Conservation (phyloP, 257 asterid genomes). For the Echium plantagineum region DNA sequence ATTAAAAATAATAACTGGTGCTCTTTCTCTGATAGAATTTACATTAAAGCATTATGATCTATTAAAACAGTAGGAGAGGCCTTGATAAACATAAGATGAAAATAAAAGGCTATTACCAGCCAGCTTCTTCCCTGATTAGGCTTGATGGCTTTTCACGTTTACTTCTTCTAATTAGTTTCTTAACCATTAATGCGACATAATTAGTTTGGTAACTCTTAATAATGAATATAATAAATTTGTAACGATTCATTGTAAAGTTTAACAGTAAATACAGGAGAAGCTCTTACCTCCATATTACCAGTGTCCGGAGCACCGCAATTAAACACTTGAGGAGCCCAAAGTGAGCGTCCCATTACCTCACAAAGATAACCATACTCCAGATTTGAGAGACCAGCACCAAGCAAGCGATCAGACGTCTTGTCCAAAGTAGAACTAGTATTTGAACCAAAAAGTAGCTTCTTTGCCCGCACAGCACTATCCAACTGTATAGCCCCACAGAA, state of each 20-base stretch:
- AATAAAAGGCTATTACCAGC: background rate
- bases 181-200: too few species aligned
- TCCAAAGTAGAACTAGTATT: slow-evolving; percentile 19
- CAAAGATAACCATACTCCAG: slow-evolving; percentile 91
- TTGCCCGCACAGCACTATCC: slow-evolving; percentile 88
- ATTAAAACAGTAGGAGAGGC: too few species aligned
- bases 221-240: too few species aligned
- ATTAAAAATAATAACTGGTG: background rate
- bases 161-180: background rate
- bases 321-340: slow-evolving; percentile 94
- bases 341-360: slow-evolving; percentile 86
- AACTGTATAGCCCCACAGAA: slow-evolving; percentile 32
- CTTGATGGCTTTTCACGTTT: too few species aligned
- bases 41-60: too few species aligned
- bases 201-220: too few species aligned
- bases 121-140: background rate
- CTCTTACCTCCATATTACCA: slow-evolving; percentile 95
- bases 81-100: too few species aligned
- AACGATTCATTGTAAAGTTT: background rate
- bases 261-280: slow-evolving; percentile 4
- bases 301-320: slow-evolving; percentile 99
- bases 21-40: too few species aligned
- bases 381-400: slow-evolving; percentile 86
- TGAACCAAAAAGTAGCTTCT: slow-evolving; percentile 38
- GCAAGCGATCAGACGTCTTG: slow-evolving; percentile 38